Evolutionary conservation across 2,329 filamentous ascomycete species (phyloP).

Genomic region (Venturia oleaginea): DNA sequence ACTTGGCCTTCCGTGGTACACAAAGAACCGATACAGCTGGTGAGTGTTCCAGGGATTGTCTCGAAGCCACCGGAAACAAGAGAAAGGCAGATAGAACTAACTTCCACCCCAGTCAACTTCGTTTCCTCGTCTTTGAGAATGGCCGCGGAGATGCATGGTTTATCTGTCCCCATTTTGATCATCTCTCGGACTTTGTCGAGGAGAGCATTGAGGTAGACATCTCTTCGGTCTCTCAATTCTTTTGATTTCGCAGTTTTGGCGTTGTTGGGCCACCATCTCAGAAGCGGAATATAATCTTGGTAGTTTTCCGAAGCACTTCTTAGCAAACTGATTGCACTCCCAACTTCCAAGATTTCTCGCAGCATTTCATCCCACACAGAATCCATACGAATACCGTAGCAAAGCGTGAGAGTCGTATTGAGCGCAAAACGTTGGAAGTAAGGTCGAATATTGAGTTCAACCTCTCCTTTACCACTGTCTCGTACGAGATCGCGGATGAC

Average conservation of each 20-base stretch:
- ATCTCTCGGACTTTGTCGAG: slow-evolving; percentile 43
- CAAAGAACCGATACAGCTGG: slow-evolving; percentile 42
- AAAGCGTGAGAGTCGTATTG: slow-evolving; percentile 46
- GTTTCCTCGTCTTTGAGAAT: slow-evolving; percentile 47
- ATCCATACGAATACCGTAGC: slow-evolving; percentile 48
- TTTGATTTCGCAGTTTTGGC: slow-evolving; percentile 40
- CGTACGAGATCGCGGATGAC: slow-evolving; percentile 39
- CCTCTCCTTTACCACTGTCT: slow-evolving; percentile 34
- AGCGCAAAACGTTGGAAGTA: slow-evolving; percentile 46
- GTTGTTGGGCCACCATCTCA: slow-evolving; percentile 44
- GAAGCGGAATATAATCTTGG: slow-evolving; percentile 44
- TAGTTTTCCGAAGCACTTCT: slow-evolving; percentile 44
- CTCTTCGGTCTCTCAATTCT: slow-evolving; percentile 38
- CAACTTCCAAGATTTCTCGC: slow-evolving; percentile 45
- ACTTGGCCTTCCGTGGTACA: slow-evolving; percentile 39
- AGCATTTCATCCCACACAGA: slow-evolving; percentile 42
- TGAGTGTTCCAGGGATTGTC: slow-evolving; percentile 46
- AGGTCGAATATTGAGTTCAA: slow-evolving; percentile 39
- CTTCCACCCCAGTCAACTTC: slow-evolving; percentile 43
- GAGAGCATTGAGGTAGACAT: slow-evolving; percentile 41
- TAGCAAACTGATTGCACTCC: slow-evolving; percentile 42
- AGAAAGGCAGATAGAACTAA: slow-evolving; percentile 44
- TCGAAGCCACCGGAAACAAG: slow-evolving; percentile 47
- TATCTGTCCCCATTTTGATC: slow-evolving; percentile 43
- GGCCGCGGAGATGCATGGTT: slow-evolving; percentile 45